These are phyloP conservation scores for Saccharomyces paradoxus DNA, from an alignment of 805 yeast species.

Conservation along the genomic window DNA sequence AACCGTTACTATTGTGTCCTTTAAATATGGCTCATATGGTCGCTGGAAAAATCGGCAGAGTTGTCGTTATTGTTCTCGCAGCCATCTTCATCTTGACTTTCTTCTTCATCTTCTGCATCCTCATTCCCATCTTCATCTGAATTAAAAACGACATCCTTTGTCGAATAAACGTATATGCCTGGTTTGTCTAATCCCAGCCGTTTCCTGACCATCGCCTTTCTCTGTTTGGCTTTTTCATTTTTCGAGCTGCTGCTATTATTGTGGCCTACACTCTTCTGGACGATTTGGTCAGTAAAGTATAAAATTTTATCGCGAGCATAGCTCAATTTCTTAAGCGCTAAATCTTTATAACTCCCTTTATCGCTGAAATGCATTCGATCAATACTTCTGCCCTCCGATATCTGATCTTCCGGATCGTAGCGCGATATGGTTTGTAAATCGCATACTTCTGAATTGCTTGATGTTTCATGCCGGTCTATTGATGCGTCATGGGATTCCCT, in stretches of 20 bases:
- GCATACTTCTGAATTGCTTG: neutral
- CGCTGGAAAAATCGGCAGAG: neutral
- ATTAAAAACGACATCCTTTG: constrained; percentile 36
- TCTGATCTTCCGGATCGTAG: neutral
- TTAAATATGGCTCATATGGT: neutral
- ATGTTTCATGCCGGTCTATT: neutral
- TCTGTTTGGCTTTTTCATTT: constrained; percentile 1
- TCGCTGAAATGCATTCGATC: constrained; percentile 14
- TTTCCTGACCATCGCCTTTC: constrained; percentile 21
- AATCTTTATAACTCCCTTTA: constrained; percentile 14
- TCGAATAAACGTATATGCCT: constrained; percentile 37
- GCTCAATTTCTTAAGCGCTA: constrained; percentile 16
- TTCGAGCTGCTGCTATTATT: constrained; percentile 19
- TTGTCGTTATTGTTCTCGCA: neutral
- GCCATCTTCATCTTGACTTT: neutral
- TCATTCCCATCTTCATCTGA: constrained; percentile 19
- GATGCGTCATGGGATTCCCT: constrained; percentile 5
- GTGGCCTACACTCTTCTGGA: constrained; percentile 53
- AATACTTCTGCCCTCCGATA: constrained; percentile 6
- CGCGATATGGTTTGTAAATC: neutral
- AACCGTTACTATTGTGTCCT: too few relatives aligned
- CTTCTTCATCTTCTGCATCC: constrained; percentile 1
- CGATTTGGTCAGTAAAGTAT: constrained; percentile 43
- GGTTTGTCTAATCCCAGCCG: constrained; percentile 22
- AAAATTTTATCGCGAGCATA: constrained; percentile 34